These are phyloP conservation scores for Boechera retrofracta DNA, from an alignment of 345 rosid species.

Conservation along the genomic window DNA sequence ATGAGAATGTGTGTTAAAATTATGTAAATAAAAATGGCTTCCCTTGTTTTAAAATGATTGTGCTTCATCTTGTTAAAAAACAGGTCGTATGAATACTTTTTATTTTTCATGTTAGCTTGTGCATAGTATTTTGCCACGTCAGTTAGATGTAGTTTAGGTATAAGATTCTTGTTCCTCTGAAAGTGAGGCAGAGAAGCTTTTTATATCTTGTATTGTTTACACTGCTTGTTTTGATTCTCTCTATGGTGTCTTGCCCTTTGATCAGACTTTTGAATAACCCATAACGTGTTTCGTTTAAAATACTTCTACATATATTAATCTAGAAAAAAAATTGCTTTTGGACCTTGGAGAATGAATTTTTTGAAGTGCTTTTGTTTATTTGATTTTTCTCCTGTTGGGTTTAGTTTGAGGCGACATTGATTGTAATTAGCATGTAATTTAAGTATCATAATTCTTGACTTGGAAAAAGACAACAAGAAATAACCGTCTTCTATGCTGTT, in stretches of 20 bases:
- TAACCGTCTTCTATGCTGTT: neutral
- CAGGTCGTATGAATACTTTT: no score
- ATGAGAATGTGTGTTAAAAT: no score
- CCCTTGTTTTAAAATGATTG: no score
- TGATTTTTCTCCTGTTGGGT: neutral
- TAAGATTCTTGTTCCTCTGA: neutral
- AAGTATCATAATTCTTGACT: conserved; percentile 6
- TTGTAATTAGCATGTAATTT: neutral
- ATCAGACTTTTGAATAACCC: no score
- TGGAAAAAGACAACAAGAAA: conserved; percentile 9
- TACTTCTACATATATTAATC: neutral
- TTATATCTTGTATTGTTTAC: neutral
- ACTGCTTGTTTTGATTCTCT: no score
- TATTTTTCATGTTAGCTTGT: no score
- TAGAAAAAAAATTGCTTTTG: neutral
- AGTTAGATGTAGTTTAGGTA: neutral
- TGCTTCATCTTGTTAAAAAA: no score
- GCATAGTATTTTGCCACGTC: no score
- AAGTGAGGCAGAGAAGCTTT: neutral
- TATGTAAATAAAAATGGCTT: no score
- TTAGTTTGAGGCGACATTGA: neutral
- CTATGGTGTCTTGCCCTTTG: no score
- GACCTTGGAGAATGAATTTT: neutral
- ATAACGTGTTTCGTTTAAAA: neutral
- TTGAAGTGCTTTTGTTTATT: neutral